Evolutionary conservation across 2,329 filamentous ascomycete species (phyloP), one percentile per base, ranked within the genome.

Genomic region (Epicoccum sorghinum): DNA sequence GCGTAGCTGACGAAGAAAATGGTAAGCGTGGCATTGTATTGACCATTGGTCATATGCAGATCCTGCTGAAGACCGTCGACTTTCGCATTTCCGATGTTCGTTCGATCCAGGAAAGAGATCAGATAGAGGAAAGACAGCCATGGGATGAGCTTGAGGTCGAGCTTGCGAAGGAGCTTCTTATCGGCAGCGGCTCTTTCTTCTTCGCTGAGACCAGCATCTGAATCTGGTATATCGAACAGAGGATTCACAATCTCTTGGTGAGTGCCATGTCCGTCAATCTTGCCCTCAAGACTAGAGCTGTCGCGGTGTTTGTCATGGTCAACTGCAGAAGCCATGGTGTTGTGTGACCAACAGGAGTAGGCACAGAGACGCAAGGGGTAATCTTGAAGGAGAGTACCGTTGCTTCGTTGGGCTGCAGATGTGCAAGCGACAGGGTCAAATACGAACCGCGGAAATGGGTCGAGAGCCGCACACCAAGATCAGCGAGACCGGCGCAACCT

Each of bases 1-100:
- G 89, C 83, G 71, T 96, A 96, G 0, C 89, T 91, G 44, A 96
- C 81, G 77, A 96, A 96, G 78, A 96, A 96, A 63, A 96, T 88
- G 30, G 89, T 90, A 7, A 96, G 80, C 0, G 87, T 84, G 22
- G 83, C 80, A 71, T 93, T 93, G 77, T 92, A 96, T 67, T 89
- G 80, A 5, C 79, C 75, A 2, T 82, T 80, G 0, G 81, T 81
- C 79, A 93, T 84, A 29, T 82, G 61, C 6, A 95, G 77, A 52
- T 89, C 86, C 9, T 79, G 68, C 49, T 81, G 72, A 3, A 86
- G 71, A 12, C 83, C 82, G n/a, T 80, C 83, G 22, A 86, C 78
- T 65, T 83, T 84, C 2, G 84, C 91, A 75, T 82, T 95, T 39
- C 90, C 90, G 55, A 93, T 90, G 65, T 95, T 93, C 24, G 90